phyloP scores from a whole-genome alignment of 371 early-diverging fungal species.

The Mucor saturninus region DNA sequence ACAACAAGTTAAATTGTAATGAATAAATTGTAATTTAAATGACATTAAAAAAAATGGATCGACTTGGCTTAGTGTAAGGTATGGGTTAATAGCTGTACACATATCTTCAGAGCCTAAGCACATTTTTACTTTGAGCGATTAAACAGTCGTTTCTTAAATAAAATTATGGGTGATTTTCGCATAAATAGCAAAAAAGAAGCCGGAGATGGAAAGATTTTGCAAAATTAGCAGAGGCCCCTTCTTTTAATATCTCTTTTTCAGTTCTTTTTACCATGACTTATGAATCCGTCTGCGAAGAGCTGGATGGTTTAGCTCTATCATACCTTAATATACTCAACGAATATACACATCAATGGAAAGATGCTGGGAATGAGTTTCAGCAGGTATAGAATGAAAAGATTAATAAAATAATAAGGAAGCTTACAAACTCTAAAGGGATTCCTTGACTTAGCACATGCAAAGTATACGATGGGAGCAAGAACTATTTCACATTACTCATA shows the following conservation, averaged over 20 bases:
- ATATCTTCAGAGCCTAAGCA: too few species aligned
- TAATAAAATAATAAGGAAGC: not conserved
- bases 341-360: slow-evolving; percentile 39
- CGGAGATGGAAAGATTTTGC: too few species aligned
- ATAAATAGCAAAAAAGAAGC: too few species aligned
- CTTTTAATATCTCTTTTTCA: not conserved
- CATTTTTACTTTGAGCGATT: too few species aligned
- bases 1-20: slow-evolving; percentile 1
- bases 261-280: slow-evolving; percentile 9
- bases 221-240: too few species aligned
- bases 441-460: slow-evolving; percentile 56
- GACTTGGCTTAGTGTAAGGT: too few species aligned
- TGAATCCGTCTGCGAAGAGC: slow-evolving; percentile 32
- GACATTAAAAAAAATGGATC: too few species aligned
- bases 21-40: too few species aligned
- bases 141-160: too few species aligned
- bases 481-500: slow-evolving; percentile 51
- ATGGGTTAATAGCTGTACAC: too few species aligned
- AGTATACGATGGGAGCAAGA: slow-evolving; percentile 60
- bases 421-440: slow-evolving; percentile 38
- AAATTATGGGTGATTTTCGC: too few species aligned
- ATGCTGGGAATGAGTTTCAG: slow-evolving; percentile 30
- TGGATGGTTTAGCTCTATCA: slow-evolving; percentile 36
- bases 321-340: slow-evolving; percentile 42
- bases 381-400: slow-evolving; percentile 21